These are phyloP conservation scores for Diplodia scrobiculata DNA, from an alignment of 2,329 filamentous ascomycete species.

Conservation along the genomic window DNA sequence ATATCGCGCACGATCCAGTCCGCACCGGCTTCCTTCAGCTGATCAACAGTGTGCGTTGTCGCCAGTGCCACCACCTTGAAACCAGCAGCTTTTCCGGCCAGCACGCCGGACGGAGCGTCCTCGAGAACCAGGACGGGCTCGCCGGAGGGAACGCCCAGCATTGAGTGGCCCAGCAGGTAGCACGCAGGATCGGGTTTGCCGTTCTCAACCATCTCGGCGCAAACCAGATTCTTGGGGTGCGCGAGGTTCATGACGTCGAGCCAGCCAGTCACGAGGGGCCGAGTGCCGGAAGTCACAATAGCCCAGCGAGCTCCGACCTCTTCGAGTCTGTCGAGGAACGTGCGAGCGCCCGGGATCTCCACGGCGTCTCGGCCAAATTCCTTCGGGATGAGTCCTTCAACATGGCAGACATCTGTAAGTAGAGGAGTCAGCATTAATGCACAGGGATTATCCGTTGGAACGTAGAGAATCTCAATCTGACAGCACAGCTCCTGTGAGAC, in stretches of 20 bases:
- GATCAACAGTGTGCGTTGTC: conserved; percentile 75
- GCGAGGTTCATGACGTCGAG: conserved; percentile 53
- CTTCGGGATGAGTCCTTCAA: conserved; percentile 77
- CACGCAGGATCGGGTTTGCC: conserved; percentile 57
- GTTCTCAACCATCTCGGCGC: conserved; percentile 52
- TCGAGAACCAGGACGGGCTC: conserved; percentile 72
- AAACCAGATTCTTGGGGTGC: conserved; percentile 51
- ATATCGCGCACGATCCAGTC: conserved; percentile 87
- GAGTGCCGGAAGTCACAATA: conserved; percentile 64
- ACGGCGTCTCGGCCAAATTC: conserved; percentile 75
- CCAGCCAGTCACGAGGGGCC: conserved; percentile 54
- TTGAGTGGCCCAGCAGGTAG: conserved; percentile 50
- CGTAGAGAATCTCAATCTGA: background rate
- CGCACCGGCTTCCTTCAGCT: conserved; percentile 73
- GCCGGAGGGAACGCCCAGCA: conserved; percentile 46
- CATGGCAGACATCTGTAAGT: conserved; percentile 70
- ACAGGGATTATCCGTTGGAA: background rate
- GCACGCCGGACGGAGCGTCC: conserved; percentile 84
- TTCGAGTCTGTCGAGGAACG: conserved; percentile 68
- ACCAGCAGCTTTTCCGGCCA: conserved; percentile 79
- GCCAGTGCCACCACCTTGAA: conserved; percentile 82
- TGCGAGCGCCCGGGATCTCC: conserved; percentile 81
- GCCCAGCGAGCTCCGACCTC: conserved; percentile 71
- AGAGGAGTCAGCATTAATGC: conserved; percentile 15
- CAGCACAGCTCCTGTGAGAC: background rate